Conservation (phyloP, 2,329 filamentous ascomycete species). For the Hymenotorrendiella dingleyae region DNA sequence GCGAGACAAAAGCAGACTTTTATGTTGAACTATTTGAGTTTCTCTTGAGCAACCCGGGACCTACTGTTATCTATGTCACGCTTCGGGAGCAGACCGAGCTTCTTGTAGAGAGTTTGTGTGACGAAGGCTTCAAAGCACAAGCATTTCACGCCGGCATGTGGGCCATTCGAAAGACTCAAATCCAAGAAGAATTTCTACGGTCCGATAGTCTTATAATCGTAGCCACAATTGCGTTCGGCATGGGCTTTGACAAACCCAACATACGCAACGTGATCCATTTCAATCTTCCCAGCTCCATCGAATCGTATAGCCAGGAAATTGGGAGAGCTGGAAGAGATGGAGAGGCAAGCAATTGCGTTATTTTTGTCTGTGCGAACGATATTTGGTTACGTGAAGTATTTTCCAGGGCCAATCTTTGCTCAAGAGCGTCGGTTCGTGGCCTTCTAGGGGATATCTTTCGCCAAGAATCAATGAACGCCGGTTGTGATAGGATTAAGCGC, state of each 20-base stretch:
- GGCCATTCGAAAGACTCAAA: constrained; percentile 36
- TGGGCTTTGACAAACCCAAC: constrained; percentile 52
- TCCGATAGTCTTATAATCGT: constrained; percentile 40
- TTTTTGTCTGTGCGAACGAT: constrained; percentile 52
- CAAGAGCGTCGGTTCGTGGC: constrained; percentile 39
- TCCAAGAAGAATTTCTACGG: constrained; percentile 49
- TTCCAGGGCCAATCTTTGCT: constrained; percentile 53
- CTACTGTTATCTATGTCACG: constrained; percentile 57
- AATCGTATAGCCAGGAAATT: constrained; percentile 53
- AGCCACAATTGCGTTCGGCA: constrained; percentile 54
- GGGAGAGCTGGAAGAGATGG: constrained; percentile 51
- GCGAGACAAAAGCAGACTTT: constrained; percentile 38
- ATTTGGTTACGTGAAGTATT: constrained; percentile 55
- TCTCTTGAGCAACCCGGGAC: constrained; percentile 43
- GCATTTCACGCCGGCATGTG: constrained; percentile 48
- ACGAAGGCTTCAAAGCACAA: constrained; percentile 36
- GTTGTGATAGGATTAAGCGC: constrained; percentile 40
- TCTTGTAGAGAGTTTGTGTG: constrained; percentile 35
- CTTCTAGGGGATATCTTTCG: constrained; percentile 48
- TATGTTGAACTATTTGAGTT: constrained; percentile 42
- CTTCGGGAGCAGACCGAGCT: constrained; percentile 46
- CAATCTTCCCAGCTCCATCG: constrained; percentile 44
- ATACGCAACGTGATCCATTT: constrained; percentile 43
- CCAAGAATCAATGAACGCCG: constrained; percentile 27
- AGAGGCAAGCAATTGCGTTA: constrained; percentile 46